Percentiles rank a stretch among this genome's conserved stretches.
Evolutionary conservation across 2,329 filamentous ascomycete species (phyloP).

Genomic region (Pseudogymnoascus sp.): DNA sequence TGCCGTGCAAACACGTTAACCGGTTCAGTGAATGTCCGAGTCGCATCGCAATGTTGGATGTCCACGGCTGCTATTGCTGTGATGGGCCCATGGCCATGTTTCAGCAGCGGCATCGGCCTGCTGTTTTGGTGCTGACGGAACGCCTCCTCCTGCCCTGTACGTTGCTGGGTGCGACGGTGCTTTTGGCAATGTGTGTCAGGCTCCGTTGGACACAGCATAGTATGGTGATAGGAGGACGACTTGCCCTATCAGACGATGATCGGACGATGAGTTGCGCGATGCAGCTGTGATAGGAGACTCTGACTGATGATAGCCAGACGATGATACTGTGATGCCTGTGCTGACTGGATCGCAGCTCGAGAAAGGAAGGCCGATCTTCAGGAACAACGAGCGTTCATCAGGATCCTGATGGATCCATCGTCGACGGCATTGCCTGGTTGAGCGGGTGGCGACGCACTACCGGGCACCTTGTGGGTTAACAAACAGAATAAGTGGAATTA

Average conservation of each 20-base stretch:
- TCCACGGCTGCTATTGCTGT: neutral
- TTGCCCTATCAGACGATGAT: constrained; percentile 1
- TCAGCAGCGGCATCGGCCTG: neutral
- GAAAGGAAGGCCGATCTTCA: constrained; percentile 1
- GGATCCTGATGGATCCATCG: neutral
- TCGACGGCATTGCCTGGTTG: neutral
- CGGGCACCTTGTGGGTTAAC: neutral
- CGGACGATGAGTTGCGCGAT: neutral
- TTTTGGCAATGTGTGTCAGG: neutral
- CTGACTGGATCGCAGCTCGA: neutral
- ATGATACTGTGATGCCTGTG: neutral
- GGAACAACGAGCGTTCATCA: neutral
- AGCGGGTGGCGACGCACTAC: neutral
- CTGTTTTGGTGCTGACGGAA: neutral
- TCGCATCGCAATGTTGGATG: constrained; percentile 5
- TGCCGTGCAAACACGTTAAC: neutral
- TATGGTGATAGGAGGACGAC: neutral
- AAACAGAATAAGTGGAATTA: neutral
- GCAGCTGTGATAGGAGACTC: neutral
- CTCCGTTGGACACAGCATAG: neutral
- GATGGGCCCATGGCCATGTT: neutral
- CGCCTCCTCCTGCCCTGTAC: neutral
- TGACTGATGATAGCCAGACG: neutral
- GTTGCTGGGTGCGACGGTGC: neutral
- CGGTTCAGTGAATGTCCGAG: neutral